These are phyloP conservation scores for Euphorbia pulcherrima DNA, from an alignment of 345 rosid species.

Conservation along the genomic window DNA sequence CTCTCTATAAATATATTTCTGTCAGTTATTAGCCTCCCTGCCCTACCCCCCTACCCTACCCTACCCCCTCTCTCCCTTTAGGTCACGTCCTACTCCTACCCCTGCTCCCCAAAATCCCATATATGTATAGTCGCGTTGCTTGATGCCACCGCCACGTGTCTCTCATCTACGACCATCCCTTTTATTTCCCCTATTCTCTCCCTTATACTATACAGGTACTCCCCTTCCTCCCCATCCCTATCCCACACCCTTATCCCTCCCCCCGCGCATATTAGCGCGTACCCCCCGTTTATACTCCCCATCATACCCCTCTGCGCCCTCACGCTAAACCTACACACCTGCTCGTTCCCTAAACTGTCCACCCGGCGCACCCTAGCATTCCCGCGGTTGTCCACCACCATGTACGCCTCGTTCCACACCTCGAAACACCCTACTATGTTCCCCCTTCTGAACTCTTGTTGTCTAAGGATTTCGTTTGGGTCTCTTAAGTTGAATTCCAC, in stretches of 20 bases:
- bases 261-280: conserved; percentile 60
- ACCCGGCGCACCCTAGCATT: conserved; percentile 49
- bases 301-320: conserved; percentile 31
- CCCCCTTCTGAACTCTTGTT: conserved; percentile 38
- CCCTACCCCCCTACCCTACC: too few species aligned
- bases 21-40: not conserved
- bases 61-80: too few species aligned
- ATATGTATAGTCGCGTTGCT: conserved; percentile 48
- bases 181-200: conserved; percentile 54
- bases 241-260: conserved; percentile 67
- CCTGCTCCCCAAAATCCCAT: conserved; percentile 82
- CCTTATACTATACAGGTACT: conserved; percentile 36
- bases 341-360: conserved; percentile 25
- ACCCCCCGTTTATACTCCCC: conserved; percentile 67
- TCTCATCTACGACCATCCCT: conserved; percentile 57
- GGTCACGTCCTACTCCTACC: conserved; percentile 14
- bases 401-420: conserved; percentile 40
- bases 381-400: conserved; percentile 52
- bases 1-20: not conserved
- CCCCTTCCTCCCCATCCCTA: conserved; percentile 30
- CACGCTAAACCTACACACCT: conserved; percentile 51
- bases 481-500: conserved; percentile 54
- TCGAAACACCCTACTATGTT: conserved; percentile 49
- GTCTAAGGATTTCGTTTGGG: conserved; percentile 39
- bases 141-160: conserved; percentile 77